Conservation (phyloP, 257 asterid species). For the Solanum pimpinellifolium region DNA sequence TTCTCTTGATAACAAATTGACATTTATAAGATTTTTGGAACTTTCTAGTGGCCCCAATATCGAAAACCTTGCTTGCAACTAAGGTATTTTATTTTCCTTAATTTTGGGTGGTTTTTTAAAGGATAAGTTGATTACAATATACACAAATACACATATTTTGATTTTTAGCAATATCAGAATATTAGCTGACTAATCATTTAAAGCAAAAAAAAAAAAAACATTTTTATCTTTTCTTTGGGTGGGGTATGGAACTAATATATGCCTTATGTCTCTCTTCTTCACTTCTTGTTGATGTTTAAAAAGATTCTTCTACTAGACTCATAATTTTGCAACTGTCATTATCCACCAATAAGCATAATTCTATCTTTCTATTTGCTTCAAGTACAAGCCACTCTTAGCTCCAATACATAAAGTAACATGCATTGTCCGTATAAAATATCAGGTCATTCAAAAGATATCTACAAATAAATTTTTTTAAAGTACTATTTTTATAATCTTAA, state of each 20-base stretch:
- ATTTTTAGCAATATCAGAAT: neutral
- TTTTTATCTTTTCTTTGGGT: neutral
- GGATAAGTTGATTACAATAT: neutral
- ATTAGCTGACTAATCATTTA: neutral
- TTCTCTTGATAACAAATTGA: neutral
- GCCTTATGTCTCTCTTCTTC: constrained; percentile 18
- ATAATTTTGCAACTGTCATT: constrained; percentile 6
- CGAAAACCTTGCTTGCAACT: neutral
- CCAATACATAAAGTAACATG: neutral
- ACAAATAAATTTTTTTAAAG: rapidly evolving
- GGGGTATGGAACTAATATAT: constrained; percentile 16
- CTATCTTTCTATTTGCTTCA: constrained; percentile 37
- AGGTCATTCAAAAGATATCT: neutral
- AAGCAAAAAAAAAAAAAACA: constrained; percentile 18
- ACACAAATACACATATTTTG: neutral
- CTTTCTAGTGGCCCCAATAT: neutral
- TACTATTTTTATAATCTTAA: neutral
- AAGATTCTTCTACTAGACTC: constrained; percentile 11
- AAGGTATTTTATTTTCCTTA: neutral
- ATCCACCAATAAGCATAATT: constrained; percentile 31
- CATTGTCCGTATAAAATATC: neutral
- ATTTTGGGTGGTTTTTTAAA: neutral
- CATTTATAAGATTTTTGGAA: neutral
- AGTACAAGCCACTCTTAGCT: constrained; percentile 32
- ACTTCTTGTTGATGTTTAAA: neutral